Evolutionary conservation across 257 asterid genomes (phyloP).

Genomic region (Perilla frutescens): DNA sequence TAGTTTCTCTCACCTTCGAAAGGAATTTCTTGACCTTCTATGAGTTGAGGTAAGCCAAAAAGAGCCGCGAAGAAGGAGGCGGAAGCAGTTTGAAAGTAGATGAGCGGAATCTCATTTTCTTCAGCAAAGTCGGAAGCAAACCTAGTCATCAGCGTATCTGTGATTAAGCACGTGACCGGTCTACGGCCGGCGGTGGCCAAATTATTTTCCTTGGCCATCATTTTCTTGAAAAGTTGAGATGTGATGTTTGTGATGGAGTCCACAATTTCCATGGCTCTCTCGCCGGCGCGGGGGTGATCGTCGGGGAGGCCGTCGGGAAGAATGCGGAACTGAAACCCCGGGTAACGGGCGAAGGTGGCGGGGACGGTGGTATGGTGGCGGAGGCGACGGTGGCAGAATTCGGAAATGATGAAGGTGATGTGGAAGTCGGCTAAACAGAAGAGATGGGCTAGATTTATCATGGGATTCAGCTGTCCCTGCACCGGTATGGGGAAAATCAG

Average conservation of each 20-base stretch:
- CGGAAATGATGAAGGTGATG: slow-evolving; percentile 60
- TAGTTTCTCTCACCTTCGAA: background rate
- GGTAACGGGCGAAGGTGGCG: slow-evolving; percentile 41
- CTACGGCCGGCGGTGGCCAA: slow-evolving; percentile 32
- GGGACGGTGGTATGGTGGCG: slow-evolving; percentile 43
- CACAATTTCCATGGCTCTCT: slow-evolving; percentile 40
- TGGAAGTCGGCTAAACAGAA: slow-evolving; percentile 53
- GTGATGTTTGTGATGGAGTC: slow-evolving; percentile 42
- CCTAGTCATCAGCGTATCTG: slow-evolving; percentile 51
- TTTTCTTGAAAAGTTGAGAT: slow-evolving; percentile 33
- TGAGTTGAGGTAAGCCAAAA: slow-evolving; percentile 52
- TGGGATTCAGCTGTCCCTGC: slow-evolving; percentile 72
- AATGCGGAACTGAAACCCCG: slow-evolving; percentile 51
- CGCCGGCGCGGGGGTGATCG: slow-evolving; percentile 57
- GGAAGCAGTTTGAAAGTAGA: slow-evolving; percentile 54
- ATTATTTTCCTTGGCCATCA: slow-evolving; percentile 43
- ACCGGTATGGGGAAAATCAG: slow-evolving; percentile 67
- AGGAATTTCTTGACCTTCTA: slow-evolving; percentile 60
- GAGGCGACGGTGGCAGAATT: slow-evolving; percentile 55
- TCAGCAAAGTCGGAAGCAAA: slow-evolving; percentile 57
- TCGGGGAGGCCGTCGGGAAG: slow-evolving; percentile 61
- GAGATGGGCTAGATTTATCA: slow-evolving; percentile 70
- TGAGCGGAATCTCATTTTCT: slow-evolving; percentile 58
- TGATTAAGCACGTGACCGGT: slow-evolving; percentile 47
- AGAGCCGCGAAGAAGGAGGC: slow-evolving; percentile 58